These are phyloP conservation scores for Schizochytrium sp. DNA, from an alignment of 108 stramenopile genomes.

Conservation along the genomic window DNA sequence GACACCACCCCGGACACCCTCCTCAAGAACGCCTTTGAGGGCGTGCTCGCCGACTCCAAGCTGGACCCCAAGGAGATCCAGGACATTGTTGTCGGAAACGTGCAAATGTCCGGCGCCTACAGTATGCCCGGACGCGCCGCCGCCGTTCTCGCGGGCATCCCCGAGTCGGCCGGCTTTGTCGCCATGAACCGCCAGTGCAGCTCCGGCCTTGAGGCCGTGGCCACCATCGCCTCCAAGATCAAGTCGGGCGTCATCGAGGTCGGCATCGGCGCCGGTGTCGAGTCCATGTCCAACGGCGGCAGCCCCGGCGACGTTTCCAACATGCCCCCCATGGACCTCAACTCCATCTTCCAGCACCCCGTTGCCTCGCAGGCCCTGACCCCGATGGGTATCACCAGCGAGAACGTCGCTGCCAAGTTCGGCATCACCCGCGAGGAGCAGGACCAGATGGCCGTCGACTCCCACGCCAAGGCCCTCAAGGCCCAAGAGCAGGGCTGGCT, in stretches of 20 bases:
- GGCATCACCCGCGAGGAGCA: slow-evolving; percentile 46
- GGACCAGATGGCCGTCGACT: slow-evolving; percentile 73
- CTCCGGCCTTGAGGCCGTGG: slow-evolving; percentile 82
- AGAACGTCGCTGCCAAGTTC: slow-evolving; percentile 74
- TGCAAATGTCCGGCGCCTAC: slow-evolving; percentile 72
- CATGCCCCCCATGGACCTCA: slow-evolving; percentile 15
- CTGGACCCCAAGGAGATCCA: slow-evolving; percentile 46
- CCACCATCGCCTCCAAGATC: slow-evolving; percentile 74
- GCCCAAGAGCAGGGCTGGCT: slow-evolving; percentile 72
- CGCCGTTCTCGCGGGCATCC: slow-evolving; percentile 69
- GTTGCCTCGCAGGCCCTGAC: slow-evolving; percentile 75
- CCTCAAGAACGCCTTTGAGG: slow-evolving; percentile 27
- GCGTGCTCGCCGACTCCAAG: neutral
- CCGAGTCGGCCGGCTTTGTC: slow-evolving; percentile 59
- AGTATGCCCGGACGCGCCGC: slow-evolving; percentile 80
- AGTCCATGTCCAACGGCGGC: slow-evolving; percentile 73
- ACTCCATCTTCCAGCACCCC: neutral
- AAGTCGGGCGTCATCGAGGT: slow-evolving; percentile 59
- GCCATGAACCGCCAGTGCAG: slow-evolving; percentile 87
- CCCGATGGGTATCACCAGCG: slow-evolving; percentile 91
- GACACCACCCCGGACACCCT: slow-evolving; percentile 47
- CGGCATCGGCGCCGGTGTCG: slow-evolving; percentile 86
- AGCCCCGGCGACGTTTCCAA: slow-evolving; percentile 43
- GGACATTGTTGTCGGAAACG: slow-evolving; percentile 85
- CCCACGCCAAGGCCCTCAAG: slow-evolving; percentile 69